These are phyloP conservation scores for Thermomyces lanuginosus DNA, from an alignment of 2,329 filamentous ascomycete species.

Conservation along the genomic window DNA sequence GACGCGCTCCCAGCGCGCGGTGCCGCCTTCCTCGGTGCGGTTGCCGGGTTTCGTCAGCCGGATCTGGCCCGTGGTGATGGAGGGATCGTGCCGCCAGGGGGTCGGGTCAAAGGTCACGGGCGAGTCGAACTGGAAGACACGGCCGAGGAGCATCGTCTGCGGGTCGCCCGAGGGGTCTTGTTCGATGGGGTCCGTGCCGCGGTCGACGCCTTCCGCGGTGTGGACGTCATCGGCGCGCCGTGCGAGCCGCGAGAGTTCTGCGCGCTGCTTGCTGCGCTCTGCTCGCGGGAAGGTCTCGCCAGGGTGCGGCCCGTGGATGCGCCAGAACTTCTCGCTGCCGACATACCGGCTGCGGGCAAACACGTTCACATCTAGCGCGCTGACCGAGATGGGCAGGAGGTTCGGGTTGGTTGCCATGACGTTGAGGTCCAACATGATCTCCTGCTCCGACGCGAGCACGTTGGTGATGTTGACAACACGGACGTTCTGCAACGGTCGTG, in stretches of 20 bases:
- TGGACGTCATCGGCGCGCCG: slow-evolving; percentile 11
- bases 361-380: slow-evolving; percentile 75
- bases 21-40: slow-evolving; percentile 64
- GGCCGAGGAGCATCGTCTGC: slow-evolving; percentile 83
- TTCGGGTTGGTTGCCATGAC: slow-evolving; percentile 87
- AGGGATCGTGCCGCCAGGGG: slow-evolving; percentile 58
- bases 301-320: slow-evolving; percentile 15
- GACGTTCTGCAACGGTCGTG: slow-evolving; percentile 68
- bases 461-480: slow-evolving; percentile 68
- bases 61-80: slow-evolving; percentile 65
- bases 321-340: slow-evolving; percentile 38
- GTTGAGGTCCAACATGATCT: slow-evolving; percentile 83
- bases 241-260: slow-evolving; percentile 14
- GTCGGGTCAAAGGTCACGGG: slow-evolving; percentile 79
- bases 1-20: slow-evolving; percentile 76
- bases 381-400: slow-evolving; percentile 70
- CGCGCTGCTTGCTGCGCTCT: slow-evolving; percentile 18
- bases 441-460: slow-evolving; percentile 82
- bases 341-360: slow-evolving; percentile 90
- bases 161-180: slow-evolving; percentile 39
- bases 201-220: slow-evolving; percentile 29
- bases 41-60: slow-evolving; percentile 74
- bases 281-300: slow-evolving; percentile 15
- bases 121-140: slow-evolving; percentile 73
- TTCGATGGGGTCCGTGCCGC: slow-evolving; percentile 47